phyloP scores from a whole-genome alignment of 1,284 basidiomycete species.

The Phenoliferia sp. region DNA sequence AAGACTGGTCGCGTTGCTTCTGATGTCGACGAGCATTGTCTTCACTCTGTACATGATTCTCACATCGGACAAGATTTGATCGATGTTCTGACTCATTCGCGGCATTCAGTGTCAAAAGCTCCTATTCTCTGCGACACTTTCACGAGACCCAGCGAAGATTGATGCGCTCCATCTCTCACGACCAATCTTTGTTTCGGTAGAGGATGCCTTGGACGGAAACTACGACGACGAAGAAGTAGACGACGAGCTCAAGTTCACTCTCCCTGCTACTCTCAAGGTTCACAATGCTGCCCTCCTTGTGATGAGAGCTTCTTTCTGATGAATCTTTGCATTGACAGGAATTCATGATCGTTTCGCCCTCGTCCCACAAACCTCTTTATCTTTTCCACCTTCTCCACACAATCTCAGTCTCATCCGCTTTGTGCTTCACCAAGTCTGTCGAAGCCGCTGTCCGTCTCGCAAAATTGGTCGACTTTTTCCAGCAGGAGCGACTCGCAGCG shows the following conservation, averaged over 20 bases:
- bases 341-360: slow-evolving; percentile 75
- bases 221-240: slow-evolving; percentile 47
- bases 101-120: slow-evolving; percentile 78
- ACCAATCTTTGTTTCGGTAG: slow-evolving; percentile 86
- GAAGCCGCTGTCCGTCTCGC: slow-evolving; percentile 83
- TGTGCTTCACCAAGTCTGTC: slow-evolving; percentile 94
- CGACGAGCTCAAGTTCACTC: slow-evolving; percentile 66
- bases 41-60: slow-evolving; percentile 9
- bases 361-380: slow-evolving; percentile 79
- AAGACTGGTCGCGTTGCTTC: slow-evolving; percentile 9
- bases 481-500: slow-evolving; percentile 25
- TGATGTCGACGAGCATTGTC: slow-evolving; percentile 16
- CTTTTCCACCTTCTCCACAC: slow-evolving; percentile 78
- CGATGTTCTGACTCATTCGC: not conserved
- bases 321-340: slow-evolving; percentile 53
- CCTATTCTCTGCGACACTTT: slow-evolving; percentile 93
- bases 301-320: not conserved
- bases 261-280: slow-evolving; percentile 71
- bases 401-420: slow-evolving; percentile 59
- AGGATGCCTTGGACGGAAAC: slow-evolving; percentile 42
- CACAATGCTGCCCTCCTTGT: slow-evolving; percentile 32
- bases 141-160: slow-evolving; percentile 87
- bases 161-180: slow-evolving; percentile 70
- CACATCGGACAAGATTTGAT: not conserved
- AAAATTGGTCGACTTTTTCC: slow-evolving; percentile 75